phyloP scores from a whole-genome alignment of 192 early-diverging fungal genomes.

The Obelidium mucronatum region DNA sequence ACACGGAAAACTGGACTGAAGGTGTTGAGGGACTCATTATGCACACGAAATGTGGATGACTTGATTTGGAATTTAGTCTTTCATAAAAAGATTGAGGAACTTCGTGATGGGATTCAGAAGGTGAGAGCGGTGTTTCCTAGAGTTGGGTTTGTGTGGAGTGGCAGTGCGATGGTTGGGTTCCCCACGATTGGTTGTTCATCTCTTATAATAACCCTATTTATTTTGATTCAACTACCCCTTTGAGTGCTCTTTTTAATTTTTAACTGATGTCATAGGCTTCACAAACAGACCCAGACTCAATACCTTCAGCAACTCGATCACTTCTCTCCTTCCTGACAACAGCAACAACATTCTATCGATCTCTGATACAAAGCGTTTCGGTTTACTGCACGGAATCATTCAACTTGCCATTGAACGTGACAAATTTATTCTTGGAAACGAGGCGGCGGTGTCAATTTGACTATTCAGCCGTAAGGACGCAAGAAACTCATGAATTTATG shows the following conservation, averaged over 20 bases:
- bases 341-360: constrained; percentile 46
- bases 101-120: constrained; percentile 25
- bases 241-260: neutral
- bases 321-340: constrained; percentile 32
- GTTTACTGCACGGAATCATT: neutral
- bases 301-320: constrained; percentile 18
- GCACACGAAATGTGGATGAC: constrained; percentile 39
- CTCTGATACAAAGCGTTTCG: constrained; percentile 39
- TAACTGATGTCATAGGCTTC: constrained; percentile 1
- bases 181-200: no score
- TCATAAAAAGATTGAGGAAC: constrained; percentile 44
- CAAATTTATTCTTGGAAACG: neutral
- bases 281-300: neutral
- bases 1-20: no score
- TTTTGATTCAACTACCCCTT: no score
- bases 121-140: neutral
- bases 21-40: neutral
- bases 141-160: neutral
- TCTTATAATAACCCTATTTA: no score
- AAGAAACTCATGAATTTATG: constrained; percentile 7
- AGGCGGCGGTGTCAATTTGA: no score
- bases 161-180: no score
- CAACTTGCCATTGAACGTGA: neutral
- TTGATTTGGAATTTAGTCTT: constrained; percentile 49
- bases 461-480: no score